phyloP scores from a whole-genome alignment of 495 filamentous ascomycete species.

The Aspergillus diversus region DNA sequence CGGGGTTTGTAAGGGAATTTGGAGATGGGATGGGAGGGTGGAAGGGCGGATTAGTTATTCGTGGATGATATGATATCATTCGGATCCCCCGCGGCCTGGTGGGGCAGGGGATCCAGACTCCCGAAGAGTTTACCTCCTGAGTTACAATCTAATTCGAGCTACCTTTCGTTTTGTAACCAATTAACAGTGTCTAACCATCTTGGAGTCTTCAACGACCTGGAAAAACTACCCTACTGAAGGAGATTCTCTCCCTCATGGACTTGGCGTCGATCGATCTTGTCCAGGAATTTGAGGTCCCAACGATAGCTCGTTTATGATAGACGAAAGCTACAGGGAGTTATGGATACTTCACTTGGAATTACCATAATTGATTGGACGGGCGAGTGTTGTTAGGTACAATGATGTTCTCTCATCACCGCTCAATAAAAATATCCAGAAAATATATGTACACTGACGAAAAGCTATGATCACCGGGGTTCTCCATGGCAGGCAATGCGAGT shows the following conservation, averaged over 20 bases:
- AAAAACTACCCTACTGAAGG: no score
- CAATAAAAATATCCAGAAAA: background rate
- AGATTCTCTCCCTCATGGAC: no score
- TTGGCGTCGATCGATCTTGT: no score
- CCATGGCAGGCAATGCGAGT: conserved; percentile 7
- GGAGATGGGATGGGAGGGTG: background rate
- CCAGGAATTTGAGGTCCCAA: no score
- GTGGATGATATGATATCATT: conserved; percentile 18
- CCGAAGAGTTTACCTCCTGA: no score
- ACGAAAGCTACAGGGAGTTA: no score
- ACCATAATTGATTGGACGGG: background rate
- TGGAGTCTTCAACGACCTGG: no score
- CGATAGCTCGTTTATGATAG: no score
- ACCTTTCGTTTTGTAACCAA: no score
- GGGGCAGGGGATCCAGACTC: background rate
- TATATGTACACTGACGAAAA: conserved; percentile 15
- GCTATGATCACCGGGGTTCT: conserved; percentile 1
- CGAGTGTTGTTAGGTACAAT: background rate
- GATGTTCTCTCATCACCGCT: background rate
- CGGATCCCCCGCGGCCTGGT: background rate
- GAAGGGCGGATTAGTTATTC: background rate
- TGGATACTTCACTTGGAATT: background rate
- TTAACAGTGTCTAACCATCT: no score
- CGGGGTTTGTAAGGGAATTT: background rate
- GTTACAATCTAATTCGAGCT: no score